Evolutionary conservation across 129 eudicot genomes (phyloP), one percentile per base, ranked within the genome.

Genomic region (Flaveria ramosissima): DNA sequence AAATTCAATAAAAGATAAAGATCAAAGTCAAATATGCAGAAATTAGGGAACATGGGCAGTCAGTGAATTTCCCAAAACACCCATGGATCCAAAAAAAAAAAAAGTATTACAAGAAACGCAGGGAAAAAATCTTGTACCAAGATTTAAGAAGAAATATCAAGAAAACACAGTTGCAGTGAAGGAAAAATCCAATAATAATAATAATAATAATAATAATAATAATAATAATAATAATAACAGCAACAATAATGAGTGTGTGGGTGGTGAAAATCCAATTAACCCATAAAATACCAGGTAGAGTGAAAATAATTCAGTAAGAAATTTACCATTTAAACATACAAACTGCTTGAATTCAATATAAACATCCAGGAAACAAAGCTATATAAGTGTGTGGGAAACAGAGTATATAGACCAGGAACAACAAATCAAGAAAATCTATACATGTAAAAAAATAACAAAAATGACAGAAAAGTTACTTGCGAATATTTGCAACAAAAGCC

Each of bases 1-100:
- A 61, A 43, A 27, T 11, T 66, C n/a, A 32, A 65, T 36, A 1
- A 51, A 15, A 76, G 16, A 36, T 71, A 50, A 62, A 63, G 78
- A 80, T 64, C 12, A 21, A 76, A 30, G n/a, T 27, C 23, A 62
- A 48, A 36, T 36, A 36, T 36, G 41, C 41, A 61, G 21, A 65
- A 51, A 66, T 14, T 32, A 48, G 9, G 21, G 63, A 78, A 20
- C 65, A 70, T 78, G 77, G 72, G 55, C 47, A 60, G 71, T 61
- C 52, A 46, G 19, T 71, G 39, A 60, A 59, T 12, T 42, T 68
- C 53, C 66, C 32, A 52, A 52, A 65, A 63, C 23, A 48, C 61
- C 64, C 68, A 53, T 61, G 67, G 21, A 61, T 43, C 57, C 50
- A 76, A 64, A 10, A 41, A 26, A 63, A 63, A 26, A 27, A 30